Evolutionary conservation across 2,329 filamentous ascomycete genomes (phyloP).

Genomic region (Didymella keratinophila): DNA sequence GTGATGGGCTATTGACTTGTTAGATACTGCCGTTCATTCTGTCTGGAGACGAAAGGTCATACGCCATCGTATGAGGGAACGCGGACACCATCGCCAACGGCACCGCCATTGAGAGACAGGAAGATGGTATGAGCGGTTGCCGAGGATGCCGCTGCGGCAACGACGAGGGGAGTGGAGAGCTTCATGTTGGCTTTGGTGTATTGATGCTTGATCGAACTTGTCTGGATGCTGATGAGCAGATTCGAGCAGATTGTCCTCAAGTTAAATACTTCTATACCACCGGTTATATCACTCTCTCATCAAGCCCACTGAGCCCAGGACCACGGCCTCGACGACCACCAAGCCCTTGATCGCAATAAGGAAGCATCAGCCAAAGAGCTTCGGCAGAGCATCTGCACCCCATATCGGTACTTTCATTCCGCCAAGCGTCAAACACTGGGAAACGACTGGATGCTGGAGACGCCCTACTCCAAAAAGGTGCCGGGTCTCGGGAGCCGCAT

Average conservation of each 20-base stretch:
- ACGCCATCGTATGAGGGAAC: slow-evolving; percentile 54
- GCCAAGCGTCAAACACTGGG: neutral
- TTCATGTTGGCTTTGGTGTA: slow-evolving; percentile 32
- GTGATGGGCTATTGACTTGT: slow-evolving; percentile 58
- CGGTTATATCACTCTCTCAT: neutral
- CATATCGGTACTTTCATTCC: neutral
- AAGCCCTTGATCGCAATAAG: slow-evolving; percentile 7
- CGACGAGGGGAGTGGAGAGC: slow-evolving; percentile 34
- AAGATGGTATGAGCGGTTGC: slow-evolving; percentile 62
- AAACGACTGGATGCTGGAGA: neutral
- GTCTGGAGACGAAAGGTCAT: no score
- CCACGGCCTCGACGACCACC: neutral
- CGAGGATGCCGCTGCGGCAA: slow-evolving; percentile 43
- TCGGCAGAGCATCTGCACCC: slow-evolving; percentile 2
- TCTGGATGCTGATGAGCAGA: slow-evolving; percentile 3
- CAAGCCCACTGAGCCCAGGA: neutral
- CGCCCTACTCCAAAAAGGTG: neutral
- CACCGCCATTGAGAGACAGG: slow-evolving; percentile 57
- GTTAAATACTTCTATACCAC: neutral
- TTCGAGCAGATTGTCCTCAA: slow-evolving; percentile 8
- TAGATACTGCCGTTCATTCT: no score
- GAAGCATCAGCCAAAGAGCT: neutral
- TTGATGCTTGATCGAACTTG: slow-evolving; percentile 4
- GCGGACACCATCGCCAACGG: slow-evolving; percentile 60
- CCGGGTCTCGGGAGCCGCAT: slow-evolving; percentile 6